These are phyloP conservation scores for Plasmodium gonderi DNA, from an alignment of 169 alveolate species.

Conservation along the genomic window DNA sequence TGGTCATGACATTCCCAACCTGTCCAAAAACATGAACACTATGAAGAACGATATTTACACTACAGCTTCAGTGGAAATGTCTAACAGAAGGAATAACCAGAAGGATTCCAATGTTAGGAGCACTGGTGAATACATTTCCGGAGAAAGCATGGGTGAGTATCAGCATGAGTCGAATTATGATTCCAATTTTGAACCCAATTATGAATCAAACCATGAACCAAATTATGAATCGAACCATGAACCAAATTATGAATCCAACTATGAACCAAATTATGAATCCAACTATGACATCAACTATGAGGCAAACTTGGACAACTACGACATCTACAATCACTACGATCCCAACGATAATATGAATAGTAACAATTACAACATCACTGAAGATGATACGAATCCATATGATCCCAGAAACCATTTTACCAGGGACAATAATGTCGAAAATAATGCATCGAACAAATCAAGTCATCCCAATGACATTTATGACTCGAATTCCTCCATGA, in stretches of 20 bases:
- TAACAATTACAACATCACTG: neutral
- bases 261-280: neutral
- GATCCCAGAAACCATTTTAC: neutral
- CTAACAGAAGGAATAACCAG: neutral
- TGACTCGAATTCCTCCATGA: neutral
- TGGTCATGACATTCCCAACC: neutral
- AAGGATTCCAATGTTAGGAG: neutral
- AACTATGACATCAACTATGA: neutral
- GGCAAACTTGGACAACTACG: neutral
- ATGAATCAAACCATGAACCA: neutral
- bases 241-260: neutral
- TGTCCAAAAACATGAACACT: neutral
- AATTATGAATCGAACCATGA: neutral
- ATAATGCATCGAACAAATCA: neutral
- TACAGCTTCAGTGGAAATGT: neutral
- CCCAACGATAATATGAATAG: neutral
- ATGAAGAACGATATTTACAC: neutral
- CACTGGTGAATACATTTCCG: neutral
- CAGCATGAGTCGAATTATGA: neutral
- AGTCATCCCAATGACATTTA: neutral
- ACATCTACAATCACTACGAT: neutral
- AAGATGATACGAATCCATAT: neutral
- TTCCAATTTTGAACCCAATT: neutral
- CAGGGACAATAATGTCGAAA: neutral
- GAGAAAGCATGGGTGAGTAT: constrained; percentile 1